Evolutionary conservation across 83 land plant genomes (phyloP).

Genomic region (Thuja plicata): DNA sequence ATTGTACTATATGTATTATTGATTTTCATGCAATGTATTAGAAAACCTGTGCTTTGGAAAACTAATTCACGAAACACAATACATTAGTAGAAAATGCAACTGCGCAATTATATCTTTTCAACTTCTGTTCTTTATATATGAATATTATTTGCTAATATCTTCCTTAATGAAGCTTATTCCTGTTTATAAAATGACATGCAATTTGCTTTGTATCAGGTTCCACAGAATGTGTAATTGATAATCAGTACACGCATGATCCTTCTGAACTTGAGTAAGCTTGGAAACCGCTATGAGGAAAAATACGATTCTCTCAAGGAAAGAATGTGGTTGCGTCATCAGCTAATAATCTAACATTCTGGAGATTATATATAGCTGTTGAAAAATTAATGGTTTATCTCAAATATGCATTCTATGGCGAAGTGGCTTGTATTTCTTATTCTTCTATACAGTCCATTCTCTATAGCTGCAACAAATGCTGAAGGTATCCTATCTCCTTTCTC

Average conservation of each 20-base stretch:
- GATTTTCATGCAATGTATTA: background rate
- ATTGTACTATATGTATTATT: background rate
- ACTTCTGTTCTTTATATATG: background rate
- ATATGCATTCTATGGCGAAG: background rate
- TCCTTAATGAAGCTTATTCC: background rate
- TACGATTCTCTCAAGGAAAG: background rate
- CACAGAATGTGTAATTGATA: background rate
- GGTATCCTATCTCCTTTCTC: conserved; percentile 1
- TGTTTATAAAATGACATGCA: background rate
- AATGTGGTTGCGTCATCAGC: background rate
- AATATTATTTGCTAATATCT: too few relatives aligned
- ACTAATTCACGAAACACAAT: background rate
- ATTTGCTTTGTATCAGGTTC: conserved; percentile 2
- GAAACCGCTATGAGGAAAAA: background rate
- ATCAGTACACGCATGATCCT: background rate
- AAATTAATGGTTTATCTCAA: conserved; percentile 2
- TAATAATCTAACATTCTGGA: background rate
- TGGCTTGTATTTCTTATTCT: conserved; percentile 8
- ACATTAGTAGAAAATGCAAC: background rate
- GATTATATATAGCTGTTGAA: background rate
- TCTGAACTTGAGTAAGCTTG: background rate
- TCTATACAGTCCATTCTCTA: background rate
- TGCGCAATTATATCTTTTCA: background rate
- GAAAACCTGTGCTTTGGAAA: background rate
- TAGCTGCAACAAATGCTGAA: conserved; percentile 8